Evolutionary conservation across 2,329 filamentous ascomycete species (phyloP).

Genomic region (Hymenoscyphus linearis): DNA sequence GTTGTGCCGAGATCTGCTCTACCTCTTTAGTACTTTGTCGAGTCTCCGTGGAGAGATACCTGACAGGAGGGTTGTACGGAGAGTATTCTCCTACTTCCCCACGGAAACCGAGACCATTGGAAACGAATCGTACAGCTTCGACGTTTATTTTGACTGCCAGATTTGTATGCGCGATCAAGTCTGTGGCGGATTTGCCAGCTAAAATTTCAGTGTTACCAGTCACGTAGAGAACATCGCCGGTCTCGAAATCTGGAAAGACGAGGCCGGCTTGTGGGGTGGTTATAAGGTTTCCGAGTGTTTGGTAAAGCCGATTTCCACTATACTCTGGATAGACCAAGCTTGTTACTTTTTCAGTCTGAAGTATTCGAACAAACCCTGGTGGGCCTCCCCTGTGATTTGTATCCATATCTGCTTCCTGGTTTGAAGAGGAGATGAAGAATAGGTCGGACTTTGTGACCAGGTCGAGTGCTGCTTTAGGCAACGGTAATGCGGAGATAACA

Average conservation of each 20-base stretch:
- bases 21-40: constrained; percentile 7
- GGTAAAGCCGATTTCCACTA: constrained; percentile 78
- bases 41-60: constrained; percentile 58
- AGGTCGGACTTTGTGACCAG: constrained; percentile 63
- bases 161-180: constrained; percentile 62
- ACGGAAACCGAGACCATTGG: constrained; percentile 61
- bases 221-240: constrained; percentile 64
- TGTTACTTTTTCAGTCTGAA: constrained; percentile 45
- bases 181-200: constrained; percentile 55
- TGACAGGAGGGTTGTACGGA: constrained; percentile 74
- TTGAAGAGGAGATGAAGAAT: constrained; percentile 70
- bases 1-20: constrained; percentile 39
- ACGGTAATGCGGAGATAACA: constrained; percentile 39
- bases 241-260: constrained; percentile 68
- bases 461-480: constrained; percentile 30
- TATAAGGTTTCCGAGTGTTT: constrained; percentile 73
- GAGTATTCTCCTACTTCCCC: constrained; percentile 54
- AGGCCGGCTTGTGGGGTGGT: constrained; percentile 63
- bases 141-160: constrained; percentile 67
- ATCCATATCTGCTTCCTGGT: constrained; percentile 65
- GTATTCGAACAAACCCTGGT: constrained; percentile 66
- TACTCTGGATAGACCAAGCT: constrained; percentile 70
- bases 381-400: constrained; percentile 76
- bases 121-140: constrained; percentile 55
- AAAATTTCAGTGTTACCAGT: constrained; percentile 67